These are phyloP conservation scores for Clarireedia sp. DNA, from an alignment of 2,329 filamentous ascomycete species.

Conservation along the genomic window DNA sequence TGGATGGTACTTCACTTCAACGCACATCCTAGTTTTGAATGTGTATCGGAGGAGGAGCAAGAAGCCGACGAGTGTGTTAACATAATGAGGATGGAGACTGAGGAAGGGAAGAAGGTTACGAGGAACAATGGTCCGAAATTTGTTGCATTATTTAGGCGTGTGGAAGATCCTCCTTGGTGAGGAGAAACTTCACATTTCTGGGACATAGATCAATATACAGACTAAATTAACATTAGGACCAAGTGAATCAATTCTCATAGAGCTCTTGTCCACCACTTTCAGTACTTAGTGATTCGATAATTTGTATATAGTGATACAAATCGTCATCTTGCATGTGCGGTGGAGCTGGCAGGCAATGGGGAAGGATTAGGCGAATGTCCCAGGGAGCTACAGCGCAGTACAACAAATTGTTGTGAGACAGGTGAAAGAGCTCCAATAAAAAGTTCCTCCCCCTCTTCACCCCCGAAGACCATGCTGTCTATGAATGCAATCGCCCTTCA, in stretches of 20 bases:
- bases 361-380: constrained; percentile 17
- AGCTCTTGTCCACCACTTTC: neutral
- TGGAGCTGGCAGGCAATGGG: neutral
- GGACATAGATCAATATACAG: neutral
- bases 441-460: constrained; percentile 9
- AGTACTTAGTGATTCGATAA: neutral
- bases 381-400: constrained; percentile 6
- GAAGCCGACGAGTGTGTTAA: constrained; percentile 62
- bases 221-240: neutral
- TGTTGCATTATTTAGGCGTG: constrained; percentile 77
- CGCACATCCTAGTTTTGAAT: constrained; percentile 69
- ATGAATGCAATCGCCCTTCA: constrained; percentile 22
- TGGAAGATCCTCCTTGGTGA: constrained; percentile 47
- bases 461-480: constrained; percentile 23
- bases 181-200: too few species aligned
- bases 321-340: constrained; percentile 1
- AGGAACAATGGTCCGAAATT: constrained; percentile 87
- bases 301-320: neutral
- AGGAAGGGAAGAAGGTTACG: constrained; percentile 94
- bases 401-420: constrained; percentile 3
- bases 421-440: constrained; percentile 10
- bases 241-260: neutral
- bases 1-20: constrained; percentile 91
- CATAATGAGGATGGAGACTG: constrained; percentile 76
- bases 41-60: constrained; percentile 59